A percentile compares a stretch with the other conserved stretches of the same genome.
Evolutionary conservation across 1,139 yeast species (phyloP).

Genomic region (Blastobotrys proliferans): DNA sequence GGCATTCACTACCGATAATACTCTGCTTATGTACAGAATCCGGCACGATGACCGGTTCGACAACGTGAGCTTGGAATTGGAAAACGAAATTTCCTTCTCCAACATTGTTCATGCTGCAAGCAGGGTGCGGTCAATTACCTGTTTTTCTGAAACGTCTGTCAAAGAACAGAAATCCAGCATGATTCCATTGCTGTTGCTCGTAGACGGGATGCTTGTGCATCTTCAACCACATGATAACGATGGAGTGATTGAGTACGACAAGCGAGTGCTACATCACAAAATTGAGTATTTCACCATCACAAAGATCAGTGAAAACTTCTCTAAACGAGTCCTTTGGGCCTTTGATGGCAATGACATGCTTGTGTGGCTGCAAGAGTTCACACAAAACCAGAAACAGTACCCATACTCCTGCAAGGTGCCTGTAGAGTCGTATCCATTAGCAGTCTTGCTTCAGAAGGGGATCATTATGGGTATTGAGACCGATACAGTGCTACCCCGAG

Average conservation of each 20-base stretch:
- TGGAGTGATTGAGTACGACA: conserved; percentile 18
- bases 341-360: conserved; percentile 40
- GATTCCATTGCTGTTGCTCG: conserved; percentile 27
- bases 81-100: conserved; percentile 31
- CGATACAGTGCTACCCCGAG: conserved; percentile 35
- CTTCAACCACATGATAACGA: conserved; percentile 21
- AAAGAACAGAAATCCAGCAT: conserved; percentile 8
- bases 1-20: conserved; percentile 34
- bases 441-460: conserved; percentile 38
- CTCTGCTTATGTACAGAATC: conserved; percentile 29
- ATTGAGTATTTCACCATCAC: conserved; percentile 29
- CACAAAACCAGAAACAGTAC: conserved; percentile 1
- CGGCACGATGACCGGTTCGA: conserved; percentile 14
- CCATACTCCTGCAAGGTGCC: conserved; percentile 23
- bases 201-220: conserved; percentile 35
- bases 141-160: conserved; percentile 17
- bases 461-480: conserved; percentile 39
- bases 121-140: conserved; percentile 33
- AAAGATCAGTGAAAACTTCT: neutral
- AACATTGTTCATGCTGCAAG: conserved; percentile 37
- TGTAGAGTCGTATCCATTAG: conserved; percentile 40
- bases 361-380: conserved; percentile 27
- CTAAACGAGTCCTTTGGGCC: conserved; percentile 35
- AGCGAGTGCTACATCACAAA: conserved; percentile 27
- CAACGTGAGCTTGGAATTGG: conserved; percentile 25